Evolutionary conservation across 352 stramenopile genomes (phyloP).

Genomic region (Globisporangium spinosum): DNA sequence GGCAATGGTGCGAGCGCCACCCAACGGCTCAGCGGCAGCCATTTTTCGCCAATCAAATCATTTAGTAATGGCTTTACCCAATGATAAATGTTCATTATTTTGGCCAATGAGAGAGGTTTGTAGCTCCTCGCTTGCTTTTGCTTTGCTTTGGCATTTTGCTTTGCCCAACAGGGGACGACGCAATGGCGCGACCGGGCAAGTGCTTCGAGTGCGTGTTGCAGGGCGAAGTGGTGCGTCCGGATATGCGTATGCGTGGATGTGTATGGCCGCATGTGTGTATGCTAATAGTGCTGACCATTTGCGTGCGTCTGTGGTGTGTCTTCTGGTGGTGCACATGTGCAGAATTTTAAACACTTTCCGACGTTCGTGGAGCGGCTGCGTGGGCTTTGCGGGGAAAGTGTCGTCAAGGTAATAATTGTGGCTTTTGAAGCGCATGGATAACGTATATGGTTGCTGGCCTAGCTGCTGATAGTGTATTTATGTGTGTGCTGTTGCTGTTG

Average conservation of each 20-base stretch:
- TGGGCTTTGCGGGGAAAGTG: conserved; percentile 71
- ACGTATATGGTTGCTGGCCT: background rate
- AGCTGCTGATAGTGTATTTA: background rate
- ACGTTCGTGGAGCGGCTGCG: conserved; percentile 77
- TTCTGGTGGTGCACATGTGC: background rate
- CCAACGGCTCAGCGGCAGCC: conserved; percentile 2
- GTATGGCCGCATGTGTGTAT: background rate
- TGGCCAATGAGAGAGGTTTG: conserved; percentile 20
- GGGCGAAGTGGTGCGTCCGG: conserved; percentile 66
- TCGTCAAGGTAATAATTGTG: conserved; percentile 58
- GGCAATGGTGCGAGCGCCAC: conserved; percentile 1
- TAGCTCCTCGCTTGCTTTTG: background rate
- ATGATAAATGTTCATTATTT: conserved; percentile 23
- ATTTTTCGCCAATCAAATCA: conserved; percentile 21
- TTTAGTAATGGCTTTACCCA: conserved; percentile 15
- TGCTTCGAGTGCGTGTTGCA: conserved; percentile 83
- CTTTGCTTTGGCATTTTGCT: background rate
- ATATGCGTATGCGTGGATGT: background rate
- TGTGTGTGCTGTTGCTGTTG: background rate
- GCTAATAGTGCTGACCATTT: background rate
- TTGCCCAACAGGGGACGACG: background rate
- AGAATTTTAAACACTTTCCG: conserved; percentile 84
- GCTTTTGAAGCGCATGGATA: background rate
- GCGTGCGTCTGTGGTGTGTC: background rate
- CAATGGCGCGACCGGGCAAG: conserved; percentile 65